Percentiles rank a stretch among this genome's conserved stretches.
These are phyloP conservation scores for Fusarium dimerum DNA, from an alignment of 2,329 filamentous ascomycete genomes.

Conservation along the genomic window DNA sequence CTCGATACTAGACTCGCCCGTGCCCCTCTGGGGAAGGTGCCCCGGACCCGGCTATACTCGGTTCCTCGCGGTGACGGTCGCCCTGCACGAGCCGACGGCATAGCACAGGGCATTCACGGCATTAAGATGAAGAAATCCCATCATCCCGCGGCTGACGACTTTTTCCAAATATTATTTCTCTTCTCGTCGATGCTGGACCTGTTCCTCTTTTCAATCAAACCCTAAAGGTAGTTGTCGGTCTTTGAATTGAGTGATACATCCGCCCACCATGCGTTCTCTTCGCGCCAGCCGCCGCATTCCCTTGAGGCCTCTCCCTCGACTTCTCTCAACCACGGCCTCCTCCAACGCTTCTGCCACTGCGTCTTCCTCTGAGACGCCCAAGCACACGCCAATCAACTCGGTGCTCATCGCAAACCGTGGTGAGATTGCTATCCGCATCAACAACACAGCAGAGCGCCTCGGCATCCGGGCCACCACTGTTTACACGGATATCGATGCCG, in stretches of 20 bases:
- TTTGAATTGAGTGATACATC: constrained; percentile 14
- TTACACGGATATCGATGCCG: constrained; percentile 89
- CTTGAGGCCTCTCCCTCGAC: constrained; percentile 45
- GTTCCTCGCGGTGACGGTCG: constrained; percentile 34
- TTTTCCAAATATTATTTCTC: constrained; percentile 5
- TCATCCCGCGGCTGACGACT: constrained; percentile 8
- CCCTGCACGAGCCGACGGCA: constrained; percentile 27
- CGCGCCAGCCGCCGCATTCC: constrained; percentile 52
- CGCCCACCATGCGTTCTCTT: constrained; percentile 54
- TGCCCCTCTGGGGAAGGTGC: constrained; percentile 27
- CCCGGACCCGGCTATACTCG: constrained; percentile 34
- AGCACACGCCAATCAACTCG: constrained; percentile 62
- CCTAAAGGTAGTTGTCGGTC: not conserved
- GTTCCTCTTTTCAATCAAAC: constrained; percentile 2
- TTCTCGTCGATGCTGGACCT: constrained; percentile 13
- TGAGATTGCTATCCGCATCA: constrained; percentile 93
- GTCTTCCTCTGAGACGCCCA: constrained; percentile 34
- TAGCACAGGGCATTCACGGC: constrained; percentile 26
- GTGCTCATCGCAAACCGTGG: constrained; percentile 96
- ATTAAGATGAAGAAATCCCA: constrained; percentile 17
- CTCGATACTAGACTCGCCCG: constrained; percentile 3
- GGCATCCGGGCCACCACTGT: constrained; percentile 93
- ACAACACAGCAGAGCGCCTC: constrained; percentile 81
- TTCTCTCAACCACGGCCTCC: constrained; percentile 37
- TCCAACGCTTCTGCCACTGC: constrained; percentile 35